Evolutionary conservation across 495 filamentous ascomycete species (phyloP), one percentile per base, ranked within the genome.

Genomic region (Wilcoxina mikolae): DNA sequence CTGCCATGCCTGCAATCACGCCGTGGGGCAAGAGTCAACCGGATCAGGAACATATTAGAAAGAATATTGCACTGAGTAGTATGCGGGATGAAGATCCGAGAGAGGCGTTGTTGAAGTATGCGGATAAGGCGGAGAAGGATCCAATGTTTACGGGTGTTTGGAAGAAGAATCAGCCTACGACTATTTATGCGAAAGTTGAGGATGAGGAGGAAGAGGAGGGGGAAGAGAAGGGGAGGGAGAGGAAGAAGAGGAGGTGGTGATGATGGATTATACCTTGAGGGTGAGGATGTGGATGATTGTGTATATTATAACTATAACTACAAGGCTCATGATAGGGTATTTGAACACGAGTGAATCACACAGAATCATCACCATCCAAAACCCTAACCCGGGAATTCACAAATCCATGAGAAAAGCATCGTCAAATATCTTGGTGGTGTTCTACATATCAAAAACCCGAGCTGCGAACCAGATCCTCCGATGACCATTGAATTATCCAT

Each of bases 231-330:
- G 25, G 22, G 49, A 52, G 27, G 45, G 5, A 28, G 22, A 41
- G 22, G 49, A 52, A 49, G 45, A 22, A 28, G 22, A 11, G 45
- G 45, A 5, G 45, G 45, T 49, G 39, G 17, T 43, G 31, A 35
- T 7, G 31, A 35, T 35, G 7, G 31, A 35, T 35, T 7, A 15
- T 15, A 35, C 31, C 3, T 25, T 46, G 18, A 82, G 86, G 87
- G 93, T 89, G 87, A 77, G 69, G 84, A 90, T 93, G 93, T 94
- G 93, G 93, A 87, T 87, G 87, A 87, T 87, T 88, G 87, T 93
- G 62, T 81, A 71, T 70, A 67, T 71, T n/a, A n/a, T n/a, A n/a
- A n/a, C n/a, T n/a, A n/a, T n/a, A n/a, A n/a, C n/a, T n/a, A n/a
- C n/a, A n/a, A n/a, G n/a, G n/a, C n/a, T n/a, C n/a, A n/a, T n/a